phyloP scores from a whole-genome alignment of 345 rosid species.

The Aquilaria malaccensis region DNA sequence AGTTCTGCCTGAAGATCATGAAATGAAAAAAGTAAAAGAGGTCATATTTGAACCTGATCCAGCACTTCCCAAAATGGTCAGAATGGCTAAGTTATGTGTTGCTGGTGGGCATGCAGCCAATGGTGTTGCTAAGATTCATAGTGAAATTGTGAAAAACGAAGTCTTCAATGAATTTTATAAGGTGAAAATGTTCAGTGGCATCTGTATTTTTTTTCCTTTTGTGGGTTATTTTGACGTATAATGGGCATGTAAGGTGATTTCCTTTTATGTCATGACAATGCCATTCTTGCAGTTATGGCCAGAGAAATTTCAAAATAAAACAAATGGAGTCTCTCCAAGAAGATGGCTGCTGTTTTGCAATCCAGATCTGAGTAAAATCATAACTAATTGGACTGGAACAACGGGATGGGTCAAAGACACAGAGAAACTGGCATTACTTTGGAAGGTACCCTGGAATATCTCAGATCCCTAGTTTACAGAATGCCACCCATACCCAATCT shows the following conservation, averaged over 20 bases:
- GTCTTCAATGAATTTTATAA: constrained; percentile 58
- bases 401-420: constrained; percentile 68
- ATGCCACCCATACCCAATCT: no score
- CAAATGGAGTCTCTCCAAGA: constrained; percentile 80
- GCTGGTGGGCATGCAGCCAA: constrained; percentile 63
- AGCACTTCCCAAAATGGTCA: constrained; percentile 44
- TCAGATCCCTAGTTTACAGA: no score
- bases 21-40: constrained; percentile 21
- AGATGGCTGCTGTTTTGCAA: constrained; percentile 77
- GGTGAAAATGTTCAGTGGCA: constrained; percentile 20
- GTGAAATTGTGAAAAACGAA: constrained; percentile 64
- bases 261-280: no score
- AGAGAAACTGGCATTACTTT: constrained; percentile 50
- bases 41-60: constrained; percentile 26
- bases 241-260: no score
- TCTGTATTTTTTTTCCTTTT: no score
- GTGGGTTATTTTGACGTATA: no score
- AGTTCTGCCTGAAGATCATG: neutral
- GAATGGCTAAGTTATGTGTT: constrained; percentile 69
- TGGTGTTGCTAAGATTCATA: constrained; percentile 78
- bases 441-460: constrained; percentile 26
- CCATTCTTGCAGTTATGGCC: constrained; percentile 49
- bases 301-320: constrained; percentile 66
- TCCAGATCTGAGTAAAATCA: constrained; percentile 56
- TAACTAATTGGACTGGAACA: constrained; percentile 58